Conservation (phyloP, 345 rosid genomes). For the Microcos paniculata region DNA sequence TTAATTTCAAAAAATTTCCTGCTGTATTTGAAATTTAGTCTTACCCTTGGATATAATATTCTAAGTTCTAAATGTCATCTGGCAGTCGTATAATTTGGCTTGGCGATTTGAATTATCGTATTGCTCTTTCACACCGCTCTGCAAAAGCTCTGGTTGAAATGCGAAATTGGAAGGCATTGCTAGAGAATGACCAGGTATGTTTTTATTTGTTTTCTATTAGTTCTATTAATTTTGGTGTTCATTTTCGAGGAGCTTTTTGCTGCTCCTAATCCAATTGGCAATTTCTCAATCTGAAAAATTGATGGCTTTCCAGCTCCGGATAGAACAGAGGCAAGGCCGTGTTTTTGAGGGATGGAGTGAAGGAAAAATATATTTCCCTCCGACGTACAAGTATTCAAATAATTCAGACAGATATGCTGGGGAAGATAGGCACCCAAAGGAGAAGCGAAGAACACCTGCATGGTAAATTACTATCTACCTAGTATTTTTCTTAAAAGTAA, state of each 20-base stretch:
- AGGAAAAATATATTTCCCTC: conserved; percentile 92
- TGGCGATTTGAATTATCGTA: conserved; percentile 95
- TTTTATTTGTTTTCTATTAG: not conserved
- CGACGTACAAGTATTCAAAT: conserved; percentile 94
- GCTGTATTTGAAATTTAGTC: not conserved
- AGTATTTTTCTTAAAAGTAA: not conserved
- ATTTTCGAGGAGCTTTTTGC: not conserved
- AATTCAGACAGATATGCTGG: conserved; percentile 93
- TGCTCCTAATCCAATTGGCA: not conserved
- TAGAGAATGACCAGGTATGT: conserved; percentile 94
- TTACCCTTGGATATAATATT: not conserved
- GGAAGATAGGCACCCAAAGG: conserved; percentile 75
- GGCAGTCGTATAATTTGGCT: conserved; percentile 91
- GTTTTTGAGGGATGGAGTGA: conserved; percentile 95
- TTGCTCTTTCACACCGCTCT: conserved; percentile 78
- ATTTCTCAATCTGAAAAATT: conserved; percentile 17
- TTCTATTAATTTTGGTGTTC: not conserved
- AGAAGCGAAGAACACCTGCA: conserved; percentile 96
- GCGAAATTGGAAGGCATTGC: conserved; percentile 86
- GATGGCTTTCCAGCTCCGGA: conserved; percentile 52
- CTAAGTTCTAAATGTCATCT: conserved; percentile 12
- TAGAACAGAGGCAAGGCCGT: conserved; percentile 73
- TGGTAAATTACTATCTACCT: conserved; percentile 48
- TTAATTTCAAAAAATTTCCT: not conserved
- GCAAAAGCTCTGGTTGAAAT: conserved; percentile 98